Percentiles rank a stretch among this genome's conserved stretches.
Conservation (phyloP, 2,329 filamentous ascomycete genomes). For the Pseudopyrenochaeta lycopersici region DNA sequence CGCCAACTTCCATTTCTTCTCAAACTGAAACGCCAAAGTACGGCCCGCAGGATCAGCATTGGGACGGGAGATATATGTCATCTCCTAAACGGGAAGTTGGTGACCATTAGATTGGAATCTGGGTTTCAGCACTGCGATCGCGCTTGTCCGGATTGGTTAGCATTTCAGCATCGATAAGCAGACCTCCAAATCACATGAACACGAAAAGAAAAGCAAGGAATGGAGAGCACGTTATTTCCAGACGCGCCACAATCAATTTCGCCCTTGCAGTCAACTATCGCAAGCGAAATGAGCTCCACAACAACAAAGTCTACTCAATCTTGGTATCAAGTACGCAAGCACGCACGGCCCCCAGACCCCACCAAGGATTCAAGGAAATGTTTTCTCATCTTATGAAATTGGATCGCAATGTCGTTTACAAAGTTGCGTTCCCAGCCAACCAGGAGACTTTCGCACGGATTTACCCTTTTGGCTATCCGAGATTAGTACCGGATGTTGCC, state of each 20-base stretch:
- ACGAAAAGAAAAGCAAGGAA: constrained; percentile 10
- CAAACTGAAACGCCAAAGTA: constrained; percentile 47
- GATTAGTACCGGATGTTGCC: constrained; percentile 21
- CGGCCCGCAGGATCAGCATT: constrained; percentile 43
- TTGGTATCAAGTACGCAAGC: constrained; percentile 30
- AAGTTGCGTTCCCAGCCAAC: constrained; percentile 17
- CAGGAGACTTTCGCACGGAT: constrained; percentile 4
- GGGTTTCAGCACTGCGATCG: constrained; percentile 33
- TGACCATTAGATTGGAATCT: constrained; percentile 39
- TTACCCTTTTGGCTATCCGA: constrained; percentile 22
- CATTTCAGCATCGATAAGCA: constrained; percentile 21
- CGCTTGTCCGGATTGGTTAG: constrained; percentile 21
- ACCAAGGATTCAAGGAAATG: constrained; percentile 32
- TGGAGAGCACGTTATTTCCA: constrained; percentile 15
- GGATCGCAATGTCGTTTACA: constrained; percentile 37
- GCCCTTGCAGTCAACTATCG: constrained; percentile 30
- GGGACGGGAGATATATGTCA: constrained; percentile 42
- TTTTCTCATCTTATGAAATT: constrained; percentile 47
- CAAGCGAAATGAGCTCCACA: constrained; percentile 52
- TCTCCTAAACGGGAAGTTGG: constrained; percentile 49
- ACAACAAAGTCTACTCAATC: constrained; percentile 34
- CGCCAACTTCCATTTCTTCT: constrained; percentile 33
- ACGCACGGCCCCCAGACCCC: constrained; percentile 37
- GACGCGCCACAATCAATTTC: constrained; percentile 32
- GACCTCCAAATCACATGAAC: constrained; percentile 11